Base-by-base conservation (phyloP, 2,329 filamentous ascomycete genomes). In the Davidsoniella eucalypti region DNA sequence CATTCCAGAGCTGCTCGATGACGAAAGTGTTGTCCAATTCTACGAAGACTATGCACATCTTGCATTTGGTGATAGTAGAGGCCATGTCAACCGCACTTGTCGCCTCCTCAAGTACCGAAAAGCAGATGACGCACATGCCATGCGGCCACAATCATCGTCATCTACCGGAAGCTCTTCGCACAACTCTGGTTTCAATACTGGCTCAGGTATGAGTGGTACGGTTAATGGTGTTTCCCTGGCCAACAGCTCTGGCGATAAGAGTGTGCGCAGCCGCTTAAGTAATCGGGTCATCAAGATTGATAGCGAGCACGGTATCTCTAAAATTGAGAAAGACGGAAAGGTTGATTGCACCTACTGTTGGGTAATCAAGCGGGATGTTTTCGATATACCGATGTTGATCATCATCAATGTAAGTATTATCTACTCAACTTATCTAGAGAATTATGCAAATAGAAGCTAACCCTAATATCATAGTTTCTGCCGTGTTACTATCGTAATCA, bases 361-460 rank as follows among this genome's bases (percentile, higher is more conserved):
- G 88, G 90, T 86, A 55, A 88, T 96, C 55, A 94, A 94, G 68
- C 75, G 90, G 55, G 92, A 98, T 64, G 86, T 92, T 39, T 96
- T 96, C 68, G 90, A 96, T 67, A 94, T 96, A 65, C 92, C 92
- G 18, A 94, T 95, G 87, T 73, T 96, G 68, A 93, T 96, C 64
- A 85, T 95, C 61, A 90, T 96, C 71, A 95, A 95, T 69, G 92
- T 95, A 65, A 82, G 88, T 81, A 7, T 8, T 12, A 9, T 9
- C 9, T 33, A 33, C 9, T 2, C 7, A 29, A 33, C 9, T 2
- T 5, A 29, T 16, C 8, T 23, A 18, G 16, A 10, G 29, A 26
- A 5, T 25, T 41, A n/a, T 21, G 21, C 17, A 33, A 33, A 33
- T 33, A 33, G 4, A 23, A 47, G 12, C 44, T 52, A 46, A 55